A percentile compares a stretch with the other conserved stretches of the same genome.
Conservation (phyloP, 331 rosid species). For the Quercus tomentella region DNA sequence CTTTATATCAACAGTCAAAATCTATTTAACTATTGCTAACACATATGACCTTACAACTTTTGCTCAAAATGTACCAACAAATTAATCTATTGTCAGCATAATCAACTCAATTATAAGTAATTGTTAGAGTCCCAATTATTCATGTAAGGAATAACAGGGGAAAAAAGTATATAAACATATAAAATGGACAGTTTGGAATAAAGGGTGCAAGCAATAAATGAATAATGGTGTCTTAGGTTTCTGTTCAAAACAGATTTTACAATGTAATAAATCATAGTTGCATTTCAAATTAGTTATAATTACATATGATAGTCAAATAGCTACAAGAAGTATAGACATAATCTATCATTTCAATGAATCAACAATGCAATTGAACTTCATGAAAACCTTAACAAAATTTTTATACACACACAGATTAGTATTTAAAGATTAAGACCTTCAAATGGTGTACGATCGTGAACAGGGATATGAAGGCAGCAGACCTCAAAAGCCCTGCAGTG, state of each 20-base stretch:
- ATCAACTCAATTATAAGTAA: background rate
- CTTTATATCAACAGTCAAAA: no score
- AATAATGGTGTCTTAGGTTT: no score
- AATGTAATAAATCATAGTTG: no score
- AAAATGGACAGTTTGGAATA: no score
- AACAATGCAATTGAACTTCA: constrained; percentile 4
- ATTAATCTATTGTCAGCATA: background rate
- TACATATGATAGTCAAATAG: no score
- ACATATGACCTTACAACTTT: background rate
- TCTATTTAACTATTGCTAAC: no score
- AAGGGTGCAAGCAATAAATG: no score
- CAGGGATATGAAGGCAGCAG: constrained; percentile 87
- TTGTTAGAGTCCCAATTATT: background rate
- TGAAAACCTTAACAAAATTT: constrained; percentile 14
- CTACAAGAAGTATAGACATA: background rate
- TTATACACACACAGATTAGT: background rate
- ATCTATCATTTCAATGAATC: background rate
- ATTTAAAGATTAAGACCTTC: constrained; percentile 52
- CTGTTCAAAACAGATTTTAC: no score
- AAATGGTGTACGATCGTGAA: constrained; percentile 74
- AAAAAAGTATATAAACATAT: no score
- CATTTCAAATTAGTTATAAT: no score
- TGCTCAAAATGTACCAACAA: background rate
- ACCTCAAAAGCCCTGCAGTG: constrained; percentile 80
- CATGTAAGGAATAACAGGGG: background rate